Conservation (phyloP, 352 stramenopile genomes). For the Pythium guiyangense region DNA sequence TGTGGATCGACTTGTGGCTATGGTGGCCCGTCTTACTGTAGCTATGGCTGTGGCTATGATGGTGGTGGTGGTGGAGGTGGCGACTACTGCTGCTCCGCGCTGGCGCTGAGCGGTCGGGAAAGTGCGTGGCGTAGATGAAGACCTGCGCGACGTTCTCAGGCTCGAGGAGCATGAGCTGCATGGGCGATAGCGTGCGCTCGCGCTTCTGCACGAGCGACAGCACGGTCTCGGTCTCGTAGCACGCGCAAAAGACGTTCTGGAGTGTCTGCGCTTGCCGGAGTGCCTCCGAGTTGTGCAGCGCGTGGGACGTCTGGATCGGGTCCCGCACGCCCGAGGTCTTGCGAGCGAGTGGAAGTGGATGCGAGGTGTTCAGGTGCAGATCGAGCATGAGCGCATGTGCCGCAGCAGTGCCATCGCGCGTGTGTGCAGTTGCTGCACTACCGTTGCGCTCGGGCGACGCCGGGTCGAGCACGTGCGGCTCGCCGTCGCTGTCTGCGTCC, state of each 20-base stretch:
- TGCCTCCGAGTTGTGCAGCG: constrained; percentile 68
- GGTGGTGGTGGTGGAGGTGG: constrained; percentile 3
- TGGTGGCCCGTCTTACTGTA: background rate
- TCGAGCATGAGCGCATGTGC: constrained; percentile 1
- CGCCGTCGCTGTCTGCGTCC: constrained; percentile 41
- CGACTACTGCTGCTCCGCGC: constrained; percentile 2
- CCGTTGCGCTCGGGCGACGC: background rate
- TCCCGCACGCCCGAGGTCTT: constrained; percentile 40
- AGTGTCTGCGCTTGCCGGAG: constrained; percentile 52
- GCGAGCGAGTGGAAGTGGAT: constrained; percentile 16
- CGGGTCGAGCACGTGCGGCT: constrained; percentile 6
- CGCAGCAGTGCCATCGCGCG: constrained; percentile 23
- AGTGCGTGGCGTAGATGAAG: constrained; percentile 52
- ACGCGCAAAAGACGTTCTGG: constrained; percentile 74
- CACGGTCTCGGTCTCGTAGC: constrained; percentile 72
- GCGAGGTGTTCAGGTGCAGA: background rate
- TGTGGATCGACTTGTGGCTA: background rate
- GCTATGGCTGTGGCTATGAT: background rate
- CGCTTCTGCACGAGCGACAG: constrained; percentile 50
- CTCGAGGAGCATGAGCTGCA: constrained; percentile 64
- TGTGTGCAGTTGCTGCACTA: constrained; percentile 20
- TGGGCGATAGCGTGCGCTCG: constrained; percentile 53
- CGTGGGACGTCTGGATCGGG: constrained; percentile 56
- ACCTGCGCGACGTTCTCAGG: constrained; percentile 54
- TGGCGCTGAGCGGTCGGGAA: constrained; percentile 3